Evolutionary conservation across 805 yeast species (phyloP).

Genomic region (Sugiyamaella qingdaonensis): DNA sequence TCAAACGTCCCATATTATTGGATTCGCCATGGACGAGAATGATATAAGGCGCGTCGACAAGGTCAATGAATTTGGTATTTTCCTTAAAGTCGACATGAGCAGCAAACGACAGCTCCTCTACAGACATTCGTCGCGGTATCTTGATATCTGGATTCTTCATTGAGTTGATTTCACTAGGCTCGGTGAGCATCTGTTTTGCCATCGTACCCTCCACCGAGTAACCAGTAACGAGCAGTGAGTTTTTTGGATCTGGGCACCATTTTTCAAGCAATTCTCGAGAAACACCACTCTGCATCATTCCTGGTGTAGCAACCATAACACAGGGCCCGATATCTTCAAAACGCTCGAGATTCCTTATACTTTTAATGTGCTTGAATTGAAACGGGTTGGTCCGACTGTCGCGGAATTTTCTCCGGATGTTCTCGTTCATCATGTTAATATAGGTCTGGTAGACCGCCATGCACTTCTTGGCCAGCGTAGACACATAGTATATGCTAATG

Average conservation of each 20-base stretch:
- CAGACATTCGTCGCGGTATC: conserved; percentile 79
- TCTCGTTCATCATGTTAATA: conserved; percentile 95
- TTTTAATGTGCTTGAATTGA: conserved; percentile 78
- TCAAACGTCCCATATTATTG: conserved; percentile 96
- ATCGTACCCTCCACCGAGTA: conserved; percentile 97
- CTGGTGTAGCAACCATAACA: conserved; percentile 95
- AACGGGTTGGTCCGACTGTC: conserved; percentile 86
- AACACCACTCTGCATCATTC: conserved; percentile 96
- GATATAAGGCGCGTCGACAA: conserved; percentile 77
- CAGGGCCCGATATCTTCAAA: conserved; percentile 94
- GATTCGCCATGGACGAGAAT: conserved; percentile 96
- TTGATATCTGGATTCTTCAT: conserved; percentile 71
- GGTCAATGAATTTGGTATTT: conserved; percentile 84
- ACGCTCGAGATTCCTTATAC: conserved; percentile 71
- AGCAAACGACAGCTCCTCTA: conserved; percentile 97
- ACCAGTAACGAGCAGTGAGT: conserved; percentile 86
- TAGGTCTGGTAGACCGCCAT: conserved; percentile 97
- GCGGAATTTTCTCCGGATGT: conserved; percentile 67
- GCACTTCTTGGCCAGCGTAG: conserved; percentile 89
- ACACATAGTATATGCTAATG: conserved; percentile 84
- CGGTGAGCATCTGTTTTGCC: conserved; percentile 85
- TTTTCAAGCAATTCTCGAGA: conserved; percentile 85
- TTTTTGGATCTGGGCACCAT: conserved; percentile 97
- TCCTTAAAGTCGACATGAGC: conserved; percentile 98
- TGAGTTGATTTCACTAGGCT: conserved; percentile 88